A percentile compares a stretch with the other conserved stretches of the same genome.
These are phyloP conservation scores for Pogostemon cablin DNA, from an alignment of 257 asterid genomes.

Conservation along the genomic window DNA sequence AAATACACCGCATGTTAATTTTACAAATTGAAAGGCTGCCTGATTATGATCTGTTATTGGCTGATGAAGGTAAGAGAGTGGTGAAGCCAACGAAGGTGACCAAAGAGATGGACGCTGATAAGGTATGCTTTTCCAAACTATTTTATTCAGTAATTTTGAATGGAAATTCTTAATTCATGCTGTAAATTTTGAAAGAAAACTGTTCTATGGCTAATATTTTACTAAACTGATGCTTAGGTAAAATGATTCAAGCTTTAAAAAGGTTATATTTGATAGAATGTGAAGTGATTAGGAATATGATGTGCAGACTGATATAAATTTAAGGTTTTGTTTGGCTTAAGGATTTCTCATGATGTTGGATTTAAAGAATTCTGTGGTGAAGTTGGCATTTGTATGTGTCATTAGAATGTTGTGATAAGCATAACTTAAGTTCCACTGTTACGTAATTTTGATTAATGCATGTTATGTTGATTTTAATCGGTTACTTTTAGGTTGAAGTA, in stretches of 20 bases:
- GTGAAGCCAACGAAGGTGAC: conserved; percentile 75
- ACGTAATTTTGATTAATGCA: not conserved
- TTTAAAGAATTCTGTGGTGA: not conserved
- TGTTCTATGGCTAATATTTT: not conserved
- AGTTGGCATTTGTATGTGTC: not conserved
- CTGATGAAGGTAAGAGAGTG: conserved; percentile 63
- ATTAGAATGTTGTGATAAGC: not conserved
- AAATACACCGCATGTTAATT: not conserved
- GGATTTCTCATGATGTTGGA: not conserved
- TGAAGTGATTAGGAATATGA: not conserved
- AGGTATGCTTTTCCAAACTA: conserved; percentile 42
- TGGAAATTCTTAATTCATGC: not conserved
- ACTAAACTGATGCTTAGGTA: not conserved
- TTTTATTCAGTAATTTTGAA: not conserved
- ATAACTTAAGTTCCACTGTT: not conserved
- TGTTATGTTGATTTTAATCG: not conserved
- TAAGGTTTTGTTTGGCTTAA: not conserved
- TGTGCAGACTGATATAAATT: not conserved
- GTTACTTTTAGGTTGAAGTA: not conserved
- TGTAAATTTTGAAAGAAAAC: not conserved
- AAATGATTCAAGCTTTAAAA: not conserved
- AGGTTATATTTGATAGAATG: not conserved
- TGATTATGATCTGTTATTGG: conserved; percentile 1
- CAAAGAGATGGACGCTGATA: conserved; percentile 70
- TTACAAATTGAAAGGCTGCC: not conserved